Evolutionary conservation across 1,284 basidiomycete species (phyloP).

Genomic region (Leucoagaricus sp.): DNA sequence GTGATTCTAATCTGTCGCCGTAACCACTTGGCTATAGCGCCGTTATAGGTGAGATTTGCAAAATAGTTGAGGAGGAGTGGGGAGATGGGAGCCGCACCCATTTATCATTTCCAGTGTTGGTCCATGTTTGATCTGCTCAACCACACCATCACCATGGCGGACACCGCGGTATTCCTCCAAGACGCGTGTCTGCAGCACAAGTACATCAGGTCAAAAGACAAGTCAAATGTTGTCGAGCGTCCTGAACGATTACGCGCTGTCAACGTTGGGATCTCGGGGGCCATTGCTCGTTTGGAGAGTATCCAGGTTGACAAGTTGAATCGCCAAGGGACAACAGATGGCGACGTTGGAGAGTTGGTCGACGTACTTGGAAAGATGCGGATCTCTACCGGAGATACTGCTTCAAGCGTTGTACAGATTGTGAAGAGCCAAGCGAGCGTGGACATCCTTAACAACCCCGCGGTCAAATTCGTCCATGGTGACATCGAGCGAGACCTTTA

Average conservation of each 20-base stretch:
- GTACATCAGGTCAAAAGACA: constrained; percentile 76
- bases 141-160: neutral
- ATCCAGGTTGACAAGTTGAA: constrained; percentile 22
- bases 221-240: constrained; percentile 80
- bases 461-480: constrained; percentile 75
- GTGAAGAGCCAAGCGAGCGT: constrained; percentile 54
- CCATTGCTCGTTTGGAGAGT: constrained; percentile 71
- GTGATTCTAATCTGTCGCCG: constrained; percentile 44
- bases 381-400: constrained; percentile 27
- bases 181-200: constrained; percentile 73
- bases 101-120: neutral
- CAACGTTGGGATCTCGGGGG: constrained; percentile 77
- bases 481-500: constrained; percentile 70
- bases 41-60: constrained; percentile 5
- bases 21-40: constrained; percentile 47
- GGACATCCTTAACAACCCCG: constrained; percentile 58
- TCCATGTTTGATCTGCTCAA: neutral
- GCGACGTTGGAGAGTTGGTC: constrained; percentile 50
- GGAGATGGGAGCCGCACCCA: neutral
- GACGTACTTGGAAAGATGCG: constrained; percentile 56
- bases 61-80: neutral
- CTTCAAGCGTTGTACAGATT: constrained; percentile 37
- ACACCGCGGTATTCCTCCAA: constrained; percentile 50
- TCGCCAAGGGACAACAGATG: constrained; percentile 11
- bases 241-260: constrained; percentile 88